Base-by-base conservation (phyloP, 768 basidiomycete genomes). In the Mycena metata region DNA sequence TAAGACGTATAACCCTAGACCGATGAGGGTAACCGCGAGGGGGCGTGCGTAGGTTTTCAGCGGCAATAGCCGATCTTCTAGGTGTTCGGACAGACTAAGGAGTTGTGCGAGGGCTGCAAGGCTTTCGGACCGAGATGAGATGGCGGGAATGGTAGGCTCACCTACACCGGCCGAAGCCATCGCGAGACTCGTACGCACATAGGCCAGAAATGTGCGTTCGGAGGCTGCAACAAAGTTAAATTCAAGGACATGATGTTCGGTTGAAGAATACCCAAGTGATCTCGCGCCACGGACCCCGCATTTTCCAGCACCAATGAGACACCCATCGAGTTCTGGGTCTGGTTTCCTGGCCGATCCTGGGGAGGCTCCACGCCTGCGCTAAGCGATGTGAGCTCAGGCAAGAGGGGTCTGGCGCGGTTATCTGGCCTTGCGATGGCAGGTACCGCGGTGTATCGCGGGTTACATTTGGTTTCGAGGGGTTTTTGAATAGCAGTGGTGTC, bases 191-290 rank as follows among this genome's bases (percentile, higher is more conserved):
- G 84, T 85, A 24, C 84, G 76, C 16, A 84, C 72, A 71, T 85
- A 85, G 13, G 84, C 83, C 2, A 85, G 74, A 64, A 83, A 84
- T 15, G 83, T 84, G 50, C 83, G 77, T 67, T 85, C 84, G 3
- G 77, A 77, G 1, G 84, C 82, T 39, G 15, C 15, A 10, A 15
- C 2, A 15, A 10, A 39, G 39, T 39, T 39, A 39, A 6, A 30
- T 30, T 30, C 30, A 30, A 39, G 5, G 39, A 39, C 39, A 11
- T 15, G 39, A 10, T 9, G 11, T 39, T 39, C 15, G 9, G 39
- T 15, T 11, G 9, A 39, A 11, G 15, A 39, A 39, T 39, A 39
- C 39, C 39, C 15, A 85, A 76, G 60, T 85, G 84, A 71, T 85
- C 84, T 21, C 84, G 76, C n/a, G 84, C 84, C 30, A 84, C 82